Evolutionary conservation across 768 basidiomycete species (phyloP).

Genomic region (button mushroom (Agaricus bisporus)): DNA sequence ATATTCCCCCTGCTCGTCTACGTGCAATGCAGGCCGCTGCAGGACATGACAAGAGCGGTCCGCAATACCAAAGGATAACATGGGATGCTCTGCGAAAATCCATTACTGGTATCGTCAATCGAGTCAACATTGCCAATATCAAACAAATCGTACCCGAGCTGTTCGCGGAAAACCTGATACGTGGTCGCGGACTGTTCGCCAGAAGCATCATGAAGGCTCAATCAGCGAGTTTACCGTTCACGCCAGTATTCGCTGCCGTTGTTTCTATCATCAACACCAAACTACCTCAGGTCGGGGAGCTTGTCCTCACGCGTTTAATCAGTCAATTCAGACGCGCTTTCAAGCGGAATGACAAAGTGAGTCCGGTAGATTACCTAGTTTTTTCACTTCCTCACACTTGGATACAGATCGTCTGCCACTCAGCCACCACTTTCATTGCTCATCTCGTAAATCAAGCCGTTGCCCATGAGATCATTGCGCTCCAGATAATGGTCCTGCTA

Average conservation of each 20-base stretch:
- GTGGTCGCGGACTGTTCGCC: conserved; percentile 88
- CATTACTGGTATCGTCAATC: conserved; percentile 99
- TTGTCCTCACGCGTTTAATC: conserved; percentile 82
- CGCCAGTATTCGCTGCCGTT: conserved; percentile 92
- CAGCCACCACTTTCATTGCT: conserved; percentile 85
- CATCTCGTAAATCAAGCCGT: conserved; percentile 93
- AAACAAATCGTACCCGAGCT: conserved; percentile 88
- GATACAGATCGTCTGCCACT: conserved; percentile 81
- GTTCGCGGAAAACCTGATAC: conserved; percentile 89
- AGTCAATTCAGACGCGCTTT: conserved; percentile 94
- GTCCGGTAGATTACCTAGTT: conserved; percentile 15
- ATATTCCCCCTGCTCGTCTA: conserved; percentile 91
- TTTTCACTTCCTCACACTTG: neutral
- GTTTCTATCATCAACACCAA: conserved; percentile 97
- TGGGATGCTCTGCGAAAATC: conserved; percentile 98
- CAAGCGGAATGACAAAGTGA: conserved; percentile 95
- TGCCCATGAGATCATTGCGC: conserved; percentile 89
- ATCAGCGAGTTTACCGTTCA: conserved; percentile 93
- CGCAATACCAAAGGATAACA: conserved; percentile 90
- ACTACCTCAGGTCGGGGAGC: conserved; percentile 91
- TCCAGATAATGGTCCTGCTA: conserved; percentile 93
- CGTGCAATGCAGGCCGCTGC: conserved; percentile 87
- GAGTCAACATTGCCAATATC: conserved; percentile 96
- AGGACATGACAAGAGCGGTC: conserved; percentile 69
- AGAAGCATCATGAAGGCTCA: conserved; percentile 98